phyloP scores from a whole-genome alignment of 2,329 filamentous ascomycete species.

The Fusarium tanahbumbuense region DNA sequence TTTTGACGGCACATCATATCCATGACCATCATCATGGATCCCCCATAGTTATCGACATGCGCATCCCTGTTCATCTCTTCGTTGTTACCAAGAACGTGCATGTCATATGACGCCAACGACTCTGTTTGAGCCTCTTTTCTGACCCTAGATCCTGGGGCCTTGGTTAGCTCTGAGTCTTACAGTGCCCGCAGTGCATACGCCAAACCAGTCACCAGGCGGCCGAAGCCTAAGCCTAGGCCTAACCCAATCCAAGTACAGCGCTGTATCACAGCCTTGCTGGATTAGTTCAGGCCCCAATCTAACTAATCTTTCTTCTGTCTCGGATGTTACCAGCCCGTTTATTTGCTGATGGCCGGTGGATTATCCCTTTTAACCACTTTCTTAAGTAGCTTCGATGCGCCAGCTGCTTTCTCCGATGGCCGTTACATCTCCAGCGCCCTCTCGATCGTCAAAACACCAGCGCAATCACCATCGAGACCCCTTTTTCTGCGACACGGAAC shows the following conservation, averaged over 20 bases:
- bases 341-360: background rate
- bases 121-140: constrained; percentile 17
- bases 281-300: background rate
- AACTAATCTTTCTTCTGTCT: constrained; percentile 14
- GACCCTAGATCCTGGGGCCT: constrained; percentile 11
- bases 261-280: constrained; percentile 2
- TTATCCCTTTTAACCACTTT: constrained; percentile 14
- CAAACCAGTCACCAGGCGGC: background rate
- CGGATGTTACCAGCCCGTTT: constrained; percentile 30
- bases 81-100: background rate
- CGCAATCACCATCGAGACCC: constrained; percentile 14
- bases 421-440: constrained; percentile 3
- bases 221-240: background rate
- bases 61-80: background rate
- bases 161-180: constrained; percentile 5
- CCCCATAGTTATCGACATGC: background rate
- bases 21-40: constrained; percentile 33
- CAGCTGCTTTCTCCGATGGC: constrained; percentile 23
- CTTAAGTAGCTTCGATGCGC: constrained; percentile 38
- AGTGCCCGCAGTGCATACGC: constrained; percentile 4
- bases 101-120: constrained; percentile 42
- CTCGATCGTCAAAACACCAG: constrained; percentile 27
- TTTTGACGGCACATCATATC: background rate
- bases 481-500: constrained; percentile 1
- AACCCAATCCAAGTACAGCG: background rate